These are phyloP conservation scores for Marasmius oreades DNA, from an alignment of 1,284 basidiomycete genomes.

Conservation along the genomic window DNA sequence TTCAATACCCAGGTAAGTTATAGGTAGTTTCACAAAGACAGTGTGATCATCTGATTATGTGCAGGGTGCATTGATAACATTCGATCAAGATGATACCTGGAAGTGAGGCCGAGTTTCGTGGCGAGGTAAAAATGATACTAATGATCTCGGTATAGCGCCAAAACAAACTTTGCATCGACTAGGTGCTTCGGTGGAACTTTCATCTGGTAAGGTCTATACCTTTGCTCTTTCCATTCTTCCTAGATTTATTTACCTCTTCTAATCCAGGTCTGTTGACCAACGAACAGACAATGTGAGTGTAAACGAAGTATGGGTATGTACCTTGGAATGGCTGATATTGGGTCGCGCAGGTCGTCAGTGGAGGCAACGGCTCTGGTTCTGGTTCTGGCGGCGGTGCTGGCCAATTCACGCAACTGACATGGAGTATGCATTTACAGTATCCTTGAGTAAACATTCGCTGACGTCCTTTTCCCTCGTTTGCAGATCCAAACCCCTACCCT, in stretches of 20 bases:
- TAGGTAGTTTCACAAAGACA: not conserved
- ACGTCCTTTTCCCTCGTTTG: too few species aligned
- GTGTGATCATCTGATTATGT: too few species aligned
- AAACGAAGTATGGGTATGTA: too few species aligned
- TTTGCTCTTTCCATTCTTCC: not conserved
- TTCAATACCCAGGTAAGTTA: slow-evolving; percentile 8
- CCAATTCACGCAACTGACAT: not conserved
- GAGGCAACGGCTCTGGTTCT: not conserved
- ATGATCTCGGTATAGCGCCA: slow-evolving; percentile 10
- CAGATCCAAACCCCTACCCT: slow-evolving; percentile 15
- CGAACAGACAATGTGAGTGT: not conserved
- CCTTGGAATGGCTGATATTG: too few species aligned
- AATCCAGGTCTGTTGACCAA: slow-evolving; percentile 3
- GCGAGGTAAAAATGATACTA: too few species aligned
- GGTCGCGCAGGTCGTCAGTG: not conserved
- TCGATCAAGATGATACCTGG: slow-evolving; percentile 15
- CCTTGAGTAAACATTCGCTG: too few species aligned
- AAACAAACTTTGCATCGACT: slow-evolving; percentile 13
- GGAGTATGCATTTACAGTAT: slow-evolving; percentile 6
- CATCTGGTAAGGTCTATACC: slow-evolving; percentile 15
- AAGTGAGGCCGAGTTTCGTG: not conserved
- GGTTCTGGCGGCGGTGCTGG: not conserved
- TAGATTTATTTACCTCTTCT: not conserved
- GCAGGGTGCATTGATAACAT: slow-evolving; percentile 12
- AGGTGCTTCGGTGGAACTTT: slow-evolving; percentile 20